Base-by-base conservation (phyloP, 208 protist genomes). In the Leishmania arabica region DNA sequence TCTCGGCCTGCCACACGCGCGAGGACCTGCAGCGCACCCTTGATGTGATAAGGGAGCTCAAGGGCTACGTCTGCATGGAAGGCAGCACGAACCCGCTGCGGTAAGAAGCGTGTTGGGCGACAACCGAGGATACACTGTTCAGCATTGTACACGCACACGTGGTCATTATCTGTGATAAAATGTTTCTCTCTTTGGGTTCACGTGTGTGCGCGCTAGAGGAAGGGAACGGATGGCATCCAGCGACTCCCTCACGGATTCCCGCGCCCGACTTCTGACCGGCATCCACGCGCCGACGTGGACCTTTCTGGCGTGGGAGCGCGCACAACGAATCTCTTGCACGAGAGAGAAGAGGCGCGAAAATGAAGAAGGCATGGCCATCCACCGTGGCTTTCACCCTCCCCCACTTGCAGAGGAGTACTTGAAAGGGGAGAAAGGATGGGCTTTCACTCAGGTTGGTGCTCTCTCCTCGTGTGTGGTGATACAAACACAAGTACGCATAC, bases 1-100 rank as follows among this genome's bases (percentile, higher is more conserved):
- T 99, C 64, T 97, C 92, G 9, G 96, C 98, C n/a, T 83, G 90
- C 37, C 99, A 99, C 88, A 99, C 98, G 27, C 92, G 89, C 69
- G 97, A 98, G 80, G 96, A 99, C 88, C 82, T 99, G 31, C 95
- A 98, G 75, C 88, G 95, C 75, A 95, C 94, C 27, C 82, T 99
- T 6, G 86, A 97, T 53, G 89, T 98, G n/a, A 95, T 99, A 78
- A 84, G 89, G 66, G 91, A 97, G 45, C 79, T 99, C 40, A 90
- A 88, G 68, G 81, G 92, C 40, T 84, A 90, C 70, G 81, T 97
- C 45, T 88, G 90, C 84, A 89, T 97, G 84, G 86, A 94, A 77
- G 97, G 91, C 87, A 88, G 89, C 80, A 75, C 73, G 77, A 77
- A 37, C 58, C 72, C 21, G 34, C 34, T 51, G 37, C 74, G 85